Percentiles rank a stretch among this genome's conserved stretches.
Evolutionary conservation across 305 asterid genomes (phyloP).

Genomic region (Coffea humblotiana): DNA sequence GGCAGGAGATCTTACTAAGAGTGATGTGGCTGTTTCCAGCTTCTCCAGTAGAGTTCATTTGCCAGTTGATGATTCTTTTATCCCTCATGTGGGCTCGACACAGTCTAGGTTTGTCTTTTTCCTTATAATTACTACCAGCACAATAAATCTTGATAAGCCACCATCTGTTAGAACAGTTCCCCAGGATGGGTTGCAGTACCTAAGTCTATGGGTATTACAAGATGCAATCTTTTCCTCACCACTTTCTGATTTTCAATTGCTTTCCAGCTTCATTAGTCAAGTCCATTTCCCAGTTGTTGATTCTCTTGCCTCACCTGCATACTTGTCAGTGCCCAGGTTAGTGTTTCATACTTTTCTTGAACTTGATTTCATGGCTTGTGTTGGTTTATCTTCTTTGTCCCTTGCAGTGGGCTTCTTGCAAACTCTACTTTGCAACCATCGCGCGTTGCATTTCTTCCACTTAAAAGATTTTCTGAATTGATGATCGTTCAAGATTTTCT

Average conservation of each 20-base stretch:
- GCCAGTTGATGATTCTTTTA: constrained; percentile 35
- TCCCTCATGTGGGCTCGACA: constrained; percentile 36
- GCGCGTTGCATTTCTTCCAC: not conserved
- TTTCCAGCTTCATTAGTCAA: constrained; percentile 18
- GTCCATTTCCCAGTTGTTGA: constrained; percentile 21
- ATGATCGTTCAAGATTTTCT: not conserved
- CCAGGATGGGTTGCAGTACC: not conserved
- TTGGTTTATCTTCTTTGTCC: not conserved
- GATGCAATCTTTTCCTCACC: not conserved
- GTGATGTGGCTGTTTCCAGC: constrained; percentile 42
- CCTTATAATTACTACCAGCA: not conserved
- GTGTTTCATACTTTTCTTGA: not conserved
- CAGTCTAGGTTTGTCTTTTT: constrained; percentile 42
- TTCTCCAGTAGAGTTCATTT: constrained; percentile 46
- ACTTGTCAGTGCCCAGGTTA: constrained; percentile 26
- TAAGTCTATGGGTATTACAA: not conserved
- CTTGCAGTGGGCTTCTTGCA: not conserved
- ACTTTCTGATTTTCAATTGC: not conserved
- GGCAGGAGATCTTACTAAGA: constrained; percentile 39
- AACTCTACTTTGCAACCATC: not conserved
- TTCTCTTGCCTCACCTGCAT: constrained; percentile 18
- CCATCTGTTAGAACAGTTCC: not conserved
- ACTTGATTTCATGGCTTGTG: not conserved
- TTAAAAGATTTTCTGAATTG: not conserved
- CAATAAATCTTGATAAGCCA: not conserved